Percentiles rank a stretch among this genome's conserved stretches.
These are phyloP conservation scores for Cronartium ribicola DNA, from an alignment of 1,284 basidiomycete genomes.

Conservation along the genomic window DNA sequence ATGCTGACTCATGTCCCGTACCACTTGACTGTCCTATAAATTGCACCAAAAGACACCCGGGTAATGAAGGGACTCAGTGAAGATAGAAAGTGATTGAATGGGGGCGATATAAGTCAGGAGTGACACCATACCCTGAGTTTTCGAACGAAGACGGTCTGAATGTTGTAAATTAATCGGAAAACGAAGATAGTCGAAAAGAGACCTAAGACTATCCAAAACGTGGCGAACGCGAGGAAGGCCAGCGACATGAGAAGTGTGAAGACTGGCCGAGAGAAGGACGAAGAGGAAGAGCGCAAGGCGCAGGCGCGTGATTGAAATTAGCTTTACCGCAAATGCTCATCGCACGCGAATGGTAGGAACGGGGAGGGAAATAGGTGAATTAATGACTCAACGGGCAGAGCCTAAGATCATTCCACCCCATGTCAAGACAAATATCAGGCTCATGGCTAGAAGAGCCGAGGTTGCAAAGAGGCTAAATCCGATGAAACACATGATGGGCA, in stretches of 20 bases:
- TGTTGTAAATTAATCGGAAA: conserved; percentile 19
- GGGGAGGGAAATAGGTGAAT: neutral
- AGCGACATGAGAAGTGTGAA: conserved; percentile 17
- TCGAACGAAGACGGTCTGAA: conserved; percentile 14
- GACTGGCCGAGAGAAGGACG: conserved; percentile 11
- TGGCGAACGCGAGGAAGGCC: conserved; percentile 20
- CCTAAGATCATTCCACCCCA: conserved; percentile 37
- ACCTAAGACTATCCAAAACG: conserved; percentile 31
- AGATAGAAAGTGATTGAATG: neutral
- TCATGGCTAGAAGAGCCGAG: conserved; percentile 43
- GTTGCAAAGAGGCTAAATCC: conserved; percentile 43
- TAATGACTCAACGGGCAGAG: conserved; percentile 24
- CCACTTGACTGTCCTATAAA: neutral
- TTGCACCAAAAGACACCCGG: neutral
- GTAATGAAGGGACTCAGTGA: neutral
- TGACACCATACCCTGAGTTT: conserved; percentile 18
- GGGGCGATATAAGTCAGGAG: neutral
- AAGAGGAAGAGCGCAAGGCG: neutral
- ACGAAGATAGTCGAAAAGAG: conserved; percentile 27
- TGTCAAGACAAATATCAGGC: conserved; percentile 33
- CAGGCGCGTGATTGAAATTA: neutral
- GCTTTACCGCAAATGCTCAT: neutral
- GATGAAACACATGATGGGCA: conserved; percentile 43
- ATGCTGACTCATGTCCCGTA: conserved; percentile 3
- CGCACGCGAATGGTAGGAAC: neutral